phyloP scores from a whole-genome alignment of 1,284 basidiomycete genomes.

The Dichomitus squalens region DNA sequence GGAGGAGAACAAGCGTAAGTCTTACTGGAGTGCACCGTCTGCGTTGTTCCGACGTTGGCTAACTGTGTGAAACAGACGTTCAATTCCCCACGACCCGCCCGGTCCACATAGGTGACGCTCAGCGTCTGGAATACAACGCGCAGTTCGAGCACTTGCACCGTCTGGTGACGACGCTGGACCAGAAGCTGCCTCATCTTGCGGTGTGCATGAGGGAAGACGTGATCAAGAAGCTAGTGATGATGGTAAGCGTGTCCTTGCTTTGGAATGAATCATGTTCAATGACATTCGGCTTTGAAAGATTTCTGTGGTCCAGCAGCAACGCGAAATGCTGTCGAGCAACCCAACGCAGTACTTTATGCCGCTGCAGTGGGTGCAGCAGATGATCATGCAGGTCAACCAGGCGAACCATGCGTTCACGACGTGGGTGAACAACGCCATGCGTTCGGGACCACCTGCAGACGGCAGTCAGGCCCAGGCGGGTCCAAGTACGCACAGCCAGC shows the following conservation, averaged over 20 bases:
- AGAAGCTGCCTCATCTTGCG: conserved; percentile 50
- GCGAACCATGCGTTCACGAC: conserved; percentile 43
- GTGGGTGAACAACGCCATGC: background rate
- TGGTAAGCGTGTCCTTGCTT: conserved; percentile 45
- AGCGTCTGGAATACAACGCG: conserved; percentile 51
- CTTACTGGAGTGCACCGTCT: background rate
- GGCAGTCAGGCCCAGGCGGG: background rate
- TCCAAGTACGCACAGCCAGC: background rate
- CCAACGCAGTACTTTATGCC: conserved; percentile 55
- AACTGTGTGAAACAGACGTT: background rate
- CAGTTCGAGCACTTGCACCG: conserved; percentile 51
- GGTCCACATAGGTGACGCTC: conserved; percentile 46
- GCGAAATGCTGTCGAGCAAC: conserved; percentile 41
- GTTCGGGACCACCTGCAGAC: background rate
- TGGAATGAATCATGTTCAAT: background rate
- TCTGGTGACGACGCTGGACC: conserved; percentile 47
- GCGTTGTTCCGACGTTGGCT: background rate
- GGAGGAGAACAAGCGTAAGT: conserved; percentile 22
- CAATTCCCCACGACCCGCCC: background rate
- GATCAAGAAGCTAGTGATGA: conserved; percentile 50
- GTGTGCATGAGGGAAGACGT: conserved; percentile 46
- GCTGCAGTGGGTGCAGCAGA: conserved; percentile 45
- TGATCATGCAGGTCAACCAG: conserved; percentile 48
- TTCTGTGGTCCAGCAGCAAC: conserved; percentile 53
- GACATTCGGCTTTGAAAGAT: conserved; percentile 39